Percentiles rank a stretch among this genome's conserved stretches.
These are phyloP conservation scores for Dryas integrifolia DNA, from an alignment of 331 rosid species.

Conservation along the genomic window DNA sequence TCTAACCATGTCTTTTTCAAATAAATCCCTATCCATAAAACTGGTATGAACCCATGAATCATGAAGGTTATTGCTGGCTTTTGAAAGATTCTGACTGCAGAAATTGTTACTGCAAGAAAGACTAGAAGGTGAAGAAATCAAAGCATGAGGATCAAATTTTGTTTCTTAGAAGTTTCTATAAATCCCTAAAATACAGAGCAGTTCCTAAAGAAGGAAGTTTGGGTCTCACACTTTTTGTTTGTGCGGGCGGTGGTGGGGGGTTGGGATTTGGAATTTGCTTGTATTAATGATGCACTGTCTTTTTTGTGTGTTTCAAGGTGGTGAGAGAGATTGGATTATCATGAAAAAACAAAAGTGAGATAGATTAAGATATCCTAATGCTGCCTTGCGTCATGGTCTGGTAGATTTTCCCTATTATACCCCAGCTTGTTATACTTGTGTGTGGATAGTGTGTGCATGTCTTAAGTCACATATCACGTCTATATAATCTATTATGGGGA, in stretches of 20 bases:
- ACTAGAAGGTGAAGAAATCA: not conserved
- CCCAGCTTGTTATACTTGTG: not conserved
- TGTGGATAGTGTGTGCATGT: not conserved
- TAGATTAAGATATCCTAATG: not conserved
- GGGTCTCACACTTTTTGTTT: not conserved
- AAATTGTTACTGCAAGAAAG: not conserved
- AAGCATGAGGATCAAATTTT: not conserved
- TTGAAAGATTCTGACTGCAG: slow-evolving; percentile 1
- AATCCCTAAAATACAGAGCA: not conserved
- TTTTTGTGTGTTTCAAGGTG: not conserved
- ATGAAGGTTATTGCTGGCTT: not conserved
- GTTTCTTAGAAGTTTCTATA: not conserved
- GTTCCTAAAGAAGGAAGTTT: not conserved
- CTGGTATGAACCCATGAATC: not conserved
- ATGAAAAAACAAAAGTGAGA: not conserved
- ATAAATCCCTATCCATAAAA: not conserved
- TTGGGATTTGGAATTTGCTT: not conserved
- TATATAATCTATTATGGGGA: not conserved
- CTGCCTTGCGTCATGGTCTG: not conserved
- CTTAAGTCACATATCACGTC: not conserved
- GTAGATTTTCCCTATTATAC: not conserved
- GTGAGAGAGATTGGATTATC: not conserved
- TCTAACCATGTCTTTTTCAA: not conserved
- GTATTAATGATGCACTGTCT: not conserved
- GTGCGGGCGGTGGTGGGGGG: not conserved